Conservation (phyloP, 2,329 filamentous ascomycete species). For the Leptographium lundbergii region DNA sequence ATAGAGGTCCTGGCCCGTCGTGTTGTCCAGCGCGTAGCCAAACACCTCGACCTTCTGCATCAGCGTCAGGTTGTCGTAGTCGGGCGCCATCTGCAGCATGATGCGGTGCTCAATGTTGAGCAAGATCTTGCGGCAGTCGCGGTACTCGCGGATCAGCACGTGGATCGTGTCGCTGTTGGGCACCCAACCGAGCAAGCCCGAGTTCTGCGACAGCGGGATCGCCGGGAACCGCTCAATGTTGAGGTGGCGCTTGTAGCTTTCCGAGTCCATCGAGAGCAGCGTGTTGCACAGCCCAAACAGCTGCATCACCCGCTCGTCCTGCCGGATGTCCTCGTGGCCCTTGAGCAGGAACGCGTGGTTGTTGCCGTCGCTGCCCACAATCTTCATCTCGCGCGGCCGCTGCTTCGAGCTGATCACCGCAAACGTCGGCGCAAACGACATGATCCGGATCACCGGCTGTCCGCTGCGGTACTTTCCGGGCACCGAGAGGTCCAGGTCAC, state of each 20-base stretch:
- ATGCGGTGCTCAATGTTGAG: slow-evolving; percentile 99
- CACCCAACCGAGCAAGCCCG: slow-evolving; percentile 90
- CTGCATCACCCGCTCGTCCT: slow-evolving; percentile 99
- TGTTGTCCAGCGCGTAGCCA: slow-evolving; percentile 97
- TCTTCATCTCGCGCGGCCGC: slow-evolving; percentile 75
- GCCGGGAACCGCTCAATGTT: slow-evolving; percentile 93
- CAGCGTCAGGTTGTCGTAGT: slow-evolving; percentile 94
- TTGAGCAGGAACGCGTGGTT: slow-evolving; percentile 86
- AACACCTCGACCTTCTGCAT: slow-evolving; percentile 99
- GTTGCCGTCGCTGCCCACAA: slow-evolving; percentile 78
- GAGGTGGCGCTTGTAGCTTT: slow-evolving; percentile 93
- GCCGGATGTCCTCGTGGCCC: slow-evolving; percentile 97
- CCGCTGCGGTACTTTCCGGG: slow-evolving; percentile 84
- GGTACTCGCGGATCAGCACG: slow-evolving; percentile 91
- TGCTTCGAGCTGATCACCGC: slow-evolving; percentile 96
- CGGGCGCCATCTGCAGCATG: slow-evolving; percentile 99
- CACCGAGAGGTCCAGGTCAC: slow-evolving; percentile 83
- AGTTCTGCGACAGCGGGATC: slow-evolving; percentile 95
- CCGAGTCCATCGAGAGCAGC: slow-evolving; percentile 80
- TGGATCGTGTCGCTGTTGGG: slow-evolving; percentile 96
- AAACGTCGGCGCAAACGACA: slow-evolving; percentile 80
- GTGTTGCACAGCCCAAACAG: slow-evolving; percentile 97
- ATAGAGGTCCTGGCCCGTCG: slow-evolving; percentile 95
- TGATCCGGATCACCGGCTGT: slow-evolving; percentile 67
- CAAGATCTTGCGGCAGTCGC: slow-evolving; percentile 91